phyloP scores from a whole-genome alignment of 2,329 filamentous ascomycete species.

The Juglanconis oblonga region DNA sequence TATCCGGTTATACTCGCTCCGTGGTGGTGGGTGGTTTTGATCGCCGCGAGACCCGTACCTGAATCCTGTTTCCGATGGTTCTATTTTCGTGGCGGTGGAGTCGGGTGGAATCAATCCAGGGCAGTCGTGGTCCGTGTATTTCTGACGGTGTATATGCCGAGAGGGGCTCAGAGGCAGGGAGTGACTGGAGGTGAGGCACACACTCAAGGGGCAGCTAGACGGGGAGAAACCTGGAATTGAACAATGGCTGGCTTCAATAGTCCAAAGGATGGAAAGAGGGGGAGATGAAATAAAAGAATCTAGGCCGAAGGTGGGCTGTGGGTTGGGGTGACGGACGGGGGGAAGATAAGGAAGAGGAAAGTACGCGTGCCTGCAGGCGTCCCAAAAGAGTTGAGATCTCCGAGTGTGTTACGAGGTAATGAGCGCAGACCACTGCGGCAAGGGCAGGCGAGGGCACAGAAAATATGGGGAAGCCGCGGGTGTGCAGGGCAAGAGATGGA shows the following conservation, averaged over 20 bases:
- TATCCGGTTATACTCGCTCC: background rate
- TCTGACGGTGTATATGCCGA: background rate
- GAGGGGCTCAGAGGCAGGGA: background rate
- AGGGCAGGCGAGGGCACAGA: too few species aligned
- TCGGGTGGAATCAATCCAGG: conserved; percentile 12
- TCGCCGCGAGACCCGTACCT: background rate
- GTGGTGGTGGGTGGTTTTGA: background rate
- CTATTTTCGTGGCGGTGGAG: conserved; percentile 3
- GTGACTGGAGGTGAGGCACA: background rate
- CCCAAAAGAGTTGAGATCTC: conserved; percentile 5
- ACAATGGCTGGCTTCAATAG: background rate
- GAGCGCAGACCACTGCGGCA: background rate
- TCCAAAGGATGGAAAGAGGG: conserved; percentile 37
- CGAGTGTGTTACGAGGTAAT: background rate
- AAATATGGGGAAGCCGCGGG: background rate
- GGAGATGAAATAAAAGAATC: conserved; percentile 7
- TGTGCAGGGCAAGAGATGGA: background rate
- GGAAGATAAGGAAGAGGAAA: conserved; percentile 1
- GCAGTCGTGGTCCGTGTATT: conserved; percentile 2
- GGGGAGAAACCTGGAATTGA: background rate
- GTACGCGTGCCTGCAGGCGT: background rate
- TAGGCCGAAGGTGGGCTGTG: too few species aligned
- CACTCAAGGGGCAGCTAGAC: background rate
- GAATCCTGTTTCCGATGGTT: background rate
- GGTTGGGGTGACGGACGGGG: background rate